These are phyloP conservation scores for Penicillium roqueforti DNA, from an alignment of 495 filamentous ascomycete genomes.

Conservation along the genomic window DNA sequence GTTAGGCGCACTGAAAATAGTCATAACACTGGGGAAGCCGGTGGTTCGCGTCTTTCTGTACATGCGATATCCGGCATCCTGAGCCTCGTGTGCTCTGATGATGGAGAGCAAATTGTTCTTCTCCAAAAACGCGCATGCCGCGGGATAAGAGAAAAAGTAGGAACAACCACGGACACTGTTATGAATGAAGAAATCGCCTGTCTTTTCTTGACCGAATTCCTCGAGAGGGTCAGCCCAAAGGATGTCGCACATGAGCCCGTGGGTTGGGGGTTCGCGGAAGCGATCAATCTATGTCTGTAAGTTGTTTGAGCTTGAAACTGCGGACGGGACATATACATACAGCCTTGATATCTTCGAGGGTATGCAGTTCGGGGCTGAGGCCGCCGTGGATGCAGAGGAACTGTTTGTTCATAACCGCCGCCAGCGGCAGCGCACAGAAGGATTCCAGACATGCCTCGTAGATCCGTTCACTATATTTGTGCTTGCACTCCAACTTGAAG, in stretches of 20 bases:
- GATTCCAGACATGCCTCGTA: slow-evolving; percentile 99
- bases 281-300: slow-evolving; percentile 72
- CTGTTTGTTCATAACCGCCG: slow-evolving; percentile 99
- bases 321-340: slow-evolving; percentile 44
- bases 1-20: slow-evolving; percentile 98
- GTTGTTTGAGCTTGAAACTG: not conserved
- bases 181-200: slow-evolving; percentile 92
- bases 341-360: slow-evolving; percentile 85
- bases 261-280: slow-evolving; percentile 94
- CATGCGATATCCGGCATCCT: slow-evolving; percentile 98
- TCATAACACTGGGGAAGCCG: slow-evolving; percentile 99
- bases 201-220: slow-evolving; percentile 98
- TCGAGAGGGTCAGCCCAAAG: slow-evolving; percentile 99
- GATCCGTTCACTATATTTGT: slow-evolving; percentile 95
- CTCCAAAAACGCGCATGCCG: slow-evolving; percentile 96
- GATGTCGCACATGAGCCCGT: slow-evolving; percentile 98
- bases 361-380: slow-evolving; percentile 91
- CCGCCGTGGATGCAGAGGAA: slow-evolving; percentile 98
- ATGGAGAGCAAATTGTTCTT: slow-evolving; percentile 98
- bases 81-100: slow-evolving; percentile 97
- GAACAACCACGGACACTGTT: slow-evolving; percentile 98
- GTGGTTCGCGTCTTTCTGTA: slow-evolving; percentile 97
- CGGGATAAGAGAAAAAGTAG: slow-evolving; percentile 98
- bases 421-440: slow-evolving; percentile 90
- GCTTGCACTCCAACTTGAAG: slow-evolving; percentile 98